These are phyloP conservation scores for Paecilomyces sp. DNA, from an alignment of 2,329 filamentous ascomycete genomes.

Conservation along the genomic window DNA sequence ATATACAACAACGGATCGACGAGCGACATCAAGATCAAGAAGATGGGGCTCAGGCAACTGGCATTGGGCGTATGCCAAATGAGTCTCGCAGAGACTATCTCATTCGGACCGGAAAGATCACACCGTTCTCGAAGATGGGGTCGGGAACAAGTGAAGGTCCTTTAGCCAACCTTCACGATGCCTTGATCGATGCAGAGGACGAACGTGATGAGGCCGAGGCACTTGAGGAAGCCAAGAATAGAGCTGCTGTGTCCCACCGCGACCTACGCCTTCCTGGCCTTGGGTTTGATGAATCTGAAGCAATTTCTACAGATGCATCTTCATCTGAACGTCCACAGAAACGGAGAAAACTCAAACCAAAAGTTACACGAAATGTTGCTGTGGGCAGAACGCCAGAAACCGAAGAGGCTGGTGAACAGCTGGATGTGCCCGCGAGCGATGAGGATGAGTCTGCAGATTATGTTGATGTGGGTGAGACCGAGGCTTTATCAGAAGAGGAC, in stretches of 20 bases:
- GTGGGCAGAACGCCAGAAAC: constrained; percentile 1
- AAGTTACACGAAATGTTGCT: background rate
- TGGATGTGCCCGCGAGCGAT: constrained; percentile 15
- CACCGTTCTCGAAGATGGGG: constrained; percentile 78
- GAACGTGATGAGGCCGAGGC: constrained; percentile 48
- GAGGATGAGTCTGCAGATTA: constrained; percentile 27
- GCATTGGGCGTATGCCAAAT: constrained; percentile 56
- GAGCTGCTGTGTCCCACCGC: constrained; percentile 58
- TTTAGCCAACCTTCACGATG: constrained; percentile 65
- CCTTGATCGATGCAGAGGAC: constrained; percentile 74
- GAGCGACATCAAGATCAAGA: constrained; percentile 58
- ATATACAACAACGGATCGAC: constrained; percentile 75
- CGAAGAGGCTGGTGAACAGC: constrained; percentile 7
- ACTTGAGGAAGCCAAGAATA: constrained; percentile 31
- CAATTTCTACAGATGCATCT: constrained; percentile 16
- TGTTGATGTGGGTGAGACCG: constrained; percentile 21
- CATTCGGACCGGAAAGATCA: constrained; percentile 95
- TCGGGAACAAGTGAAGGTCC: constrained; percentile 51
- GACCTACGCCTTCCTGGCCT: constrained; percentile 69
- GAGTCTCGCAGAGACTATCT: constrained; percentile 85
- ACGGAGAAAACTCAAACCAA: constrained; percentile 24
- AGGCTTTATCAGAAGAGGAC: constrained; percentile 26
- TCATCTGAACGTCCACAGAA: constrained; percentile 19
- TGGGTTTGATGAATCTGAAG: constrained; percentile 42
- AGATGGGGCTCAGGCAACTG: constrained; percentile 36